Evolutionary conservation across 2,329 filamentous ascomycete genomes (phyloP).

Genomic region (Onygenales sp.): DNA sequence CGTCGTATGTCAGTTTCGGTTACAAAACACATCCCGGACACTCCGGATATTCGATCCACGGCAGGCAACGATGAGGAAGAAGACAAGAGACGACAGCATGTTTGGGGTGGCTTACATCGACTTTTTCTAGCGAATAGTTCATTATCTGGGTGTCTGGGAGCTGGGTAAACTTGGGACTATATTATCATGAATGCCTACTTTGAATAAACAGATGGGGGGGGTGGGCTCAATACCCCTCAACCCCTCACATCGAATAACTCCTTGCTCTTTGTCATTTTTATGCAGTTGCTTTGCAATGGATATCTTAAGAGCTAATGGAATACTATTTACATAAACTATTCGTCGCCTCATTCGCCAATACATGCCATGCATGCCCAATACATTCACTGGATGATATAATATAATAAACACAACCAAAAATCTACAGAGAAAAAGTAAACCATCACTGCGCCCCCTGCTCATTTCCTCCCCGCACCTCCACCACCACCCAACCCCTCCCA

Average conservation of each 20-base stretch:
- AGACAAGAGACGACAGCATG: background rate
- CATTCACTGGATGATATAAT: too few species aligned
- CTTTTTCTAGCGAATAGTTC: background rate
- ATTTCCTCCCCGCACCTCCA: background rate
- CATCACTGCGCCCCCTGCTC: background rate
- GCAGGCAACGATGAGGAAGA: background rate
- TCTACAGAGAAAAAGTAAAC: background rate
- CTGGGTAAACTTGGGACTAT: background rate
- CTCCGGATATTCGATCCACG: background rate
- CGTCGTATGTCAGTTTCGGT: background rate
- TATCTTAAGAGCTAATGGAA: too few species aligned
- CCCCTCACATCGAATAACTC: too few species aligned
- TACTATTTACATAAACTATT: too few species aligned
- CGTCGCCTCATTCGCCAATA: too few species aligned
- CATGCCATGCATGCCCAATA: too few species aligned
- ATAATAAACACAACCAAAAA: background rate
- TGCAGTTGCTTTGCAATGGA: too few species aligned
- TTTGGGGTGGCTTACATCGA: constrained; percentile 2
- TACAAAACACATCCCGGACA: too few species aligned
- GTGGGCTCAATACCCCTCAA: too few species aligned
- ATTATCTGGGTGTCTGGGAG: background rate
- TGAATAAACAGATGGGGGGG: background rate
- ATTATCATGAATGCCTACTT: background rate
- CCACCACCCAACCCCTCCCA: constrained; percentile 14
- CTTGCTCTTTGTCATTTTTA: too few species aligned